Evolutionary conservation across 2,329 filamentous ascomycete species (phyloP).

Genomic region (Dothiorella sarmentorum): DNA sequence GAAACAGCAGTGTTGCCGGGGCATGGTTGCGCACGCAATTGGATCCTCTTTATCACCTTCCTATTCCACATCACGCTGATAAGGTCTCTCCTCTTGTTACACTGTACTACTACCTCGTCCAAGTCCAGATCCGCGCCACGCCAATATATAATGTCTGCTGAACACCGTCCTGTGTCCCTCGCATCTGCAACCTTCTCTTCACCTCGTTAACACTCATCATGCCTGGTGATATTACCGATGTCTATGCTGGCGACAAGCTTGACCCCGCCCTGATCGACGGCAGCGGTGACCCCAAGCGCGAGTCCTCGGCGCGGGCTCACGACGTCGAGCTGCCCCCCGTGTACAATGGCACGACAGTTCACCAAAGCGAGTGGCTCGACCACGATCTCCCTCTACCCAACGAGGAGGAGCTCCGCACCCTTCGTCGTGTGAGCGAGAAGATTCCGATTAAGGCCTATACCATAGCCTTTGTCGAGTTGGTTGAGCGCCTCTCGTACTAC

Average conservation of each 20-base stretch:
- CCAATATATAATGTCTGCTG: neutral
- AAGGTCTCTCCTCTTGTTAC: neutral
- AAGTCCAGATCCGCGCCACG: too few species aligned
- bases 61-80: slow-evolving; percentile 1
- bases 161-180: neutral
- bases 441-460: slow-evolving; percentile 38
- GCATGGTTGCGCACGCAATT: neutral
- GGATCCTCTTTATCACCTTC: neutral
- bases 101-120: too few species aligned
- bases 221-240: slow-evolving; percentile 22
- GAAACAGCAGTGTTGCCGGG: neutral
- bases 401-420: slow-evolving; percentile 34
- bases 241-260: slow-evolving; percentile 27
- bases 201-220: slow-evolving; percentile 2
- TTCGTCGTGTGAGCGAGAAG: slow-evolving; percentile 33
- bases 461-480: slow-evolving; percentile 38
- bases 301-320: slow-evolving; percentile 25
- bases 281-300: slow-evolving; percentile 35
- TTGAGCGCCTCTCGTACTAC: slow-evolving; percentile 40
- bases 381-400: slow-evolving; percentile 27
- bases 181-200: neutral
- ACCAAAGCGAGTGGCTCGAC: slow-evolving; percentile 32
- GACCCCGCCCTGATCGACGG: slow-evolving; percentile 34
- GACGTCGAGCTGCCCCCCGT: slow-evolving; percentile 27
- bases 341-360: slow-evolving; percentile 39